Conservation (phyloP, 352 stramenopile genomes). For the Phytophthora crassamura region DNA sequence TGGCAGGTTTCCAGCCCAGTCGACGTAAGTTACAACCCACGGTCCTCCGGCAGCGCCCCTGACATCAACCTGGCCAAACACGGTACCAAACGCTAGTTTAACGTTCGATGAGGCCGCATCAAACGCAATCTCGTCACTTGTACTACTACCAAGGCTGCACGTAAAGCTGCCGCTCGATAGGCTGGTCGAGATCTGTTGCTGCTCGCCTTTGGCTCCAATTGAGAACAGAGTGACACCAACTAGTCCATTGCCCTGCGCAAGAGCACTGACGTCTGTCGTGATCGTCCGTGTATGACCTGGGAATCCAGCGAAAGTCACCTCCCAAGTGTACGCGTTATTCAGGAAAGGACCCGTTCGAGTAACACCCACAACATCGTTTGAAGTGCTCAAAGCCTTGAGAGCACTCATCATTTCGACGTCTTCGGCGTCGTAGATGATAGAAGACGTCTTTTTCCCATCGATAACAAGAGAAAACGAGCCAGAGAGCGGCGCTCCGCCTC, state of each 20-base stretch:
- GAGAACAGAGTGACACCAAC: slow-evolving; percentile 25
- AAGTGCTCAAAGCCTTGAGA: slow-evolving; percentile 25
- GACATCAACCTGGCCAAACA: slow-evolving; percentile 41
- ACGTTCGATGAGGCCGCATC: slow-evolving; percentile 34
- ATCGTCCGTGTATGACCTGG: slow-evolving; percentile 40
- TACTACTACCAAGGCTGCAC: slow-evolving; percentile 17
- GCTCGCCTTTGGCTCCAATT: slow-evolving; percentile 47
- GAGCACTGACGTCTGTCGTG: slow-evolving; percentile 7
- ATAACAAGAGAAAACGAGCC: slow-evolving; percentile 56
- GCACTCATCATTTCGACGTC: slow-evolving; percentile 28
- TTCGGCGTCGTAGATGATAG: slow-evolving; percentile 43
- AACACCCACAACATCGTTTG: slow-evolving; percentile 21
- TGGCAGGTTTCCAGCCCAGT: slow-evolving; percentile 48
- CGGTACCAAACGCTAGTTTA: slow-evolving; percentile 28
- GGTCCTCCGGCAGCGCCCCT: slow-evolving; percentile 28
- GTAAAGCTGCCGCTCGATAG: slow-evolving; percentile 50
- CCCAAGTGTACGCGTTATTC: slow-evolving; percentile 58
- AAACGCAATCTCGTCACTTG: slow-evolving; percentile 33
- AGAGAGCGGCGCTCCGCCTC: slow-evolving; percentile 43
- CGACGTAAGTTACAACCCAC: slow-evolving; percentile 53
- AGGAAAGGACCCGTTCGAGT: slow-evolving; percentile 42
- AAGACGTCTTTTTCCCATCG: slow-evolving; percentile 37
- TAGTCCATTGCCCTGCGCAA: slow-evolving; percentile 38
- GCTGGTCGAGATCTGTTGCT: slow-evolving; percentile 44
- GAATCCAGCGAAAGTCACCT: slow-evolving; percentile 43